phyloP scores from a whole-genome alignment of 306 rosid genomes.

The Lagenaria siceraria region DNA sequence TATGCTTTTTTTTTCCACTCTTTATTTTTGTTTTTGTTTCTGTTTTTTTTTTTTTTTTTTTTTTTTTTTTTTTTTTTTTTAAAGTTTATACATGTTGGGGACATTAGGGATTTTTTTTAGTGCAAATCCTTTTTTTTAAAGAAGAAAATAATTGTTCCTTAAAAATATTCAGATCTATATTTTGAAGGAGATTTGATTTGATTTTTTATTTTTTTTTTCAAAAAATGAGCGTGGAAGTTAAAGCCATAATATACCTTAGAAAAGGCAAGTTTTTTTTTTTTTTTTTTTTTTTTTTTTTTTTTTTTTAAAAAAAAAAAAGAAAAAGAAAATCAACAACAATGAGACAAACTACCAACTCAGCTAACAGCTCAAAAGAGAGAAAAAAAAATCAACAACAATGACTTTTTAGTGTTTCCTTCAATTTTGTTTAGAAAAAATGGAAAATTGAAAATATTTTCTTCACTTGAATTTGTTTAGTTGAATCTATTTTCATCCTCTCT shows the following conservation, averaged over 20 bases:
- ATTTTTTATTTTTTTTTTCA: too few species aligned
- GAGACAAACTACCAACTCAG: neutral
- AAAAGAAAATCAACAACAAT: neutral
- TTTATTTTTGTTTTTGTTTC: neutral
- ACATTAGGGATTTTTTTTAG: neutral
- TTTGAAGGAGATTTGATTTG: neutral
- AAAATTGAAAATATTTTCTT: too few species aligned
- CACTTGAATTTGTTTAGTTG: too few species aligned
- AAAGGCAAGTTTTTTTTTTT: neutral
- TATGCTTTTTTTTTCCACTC: neutral
- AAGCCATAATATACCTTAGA: neutral
- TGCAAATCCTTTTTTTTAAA: neutral
- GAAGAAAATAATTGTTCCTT: too few species aligned
- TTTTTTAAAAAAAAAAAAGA: too few species aligned
- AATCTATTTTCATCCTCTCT: too few species aligned
- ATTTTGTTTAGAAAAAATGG: too few species aligned
- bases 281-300: too few species aligned
- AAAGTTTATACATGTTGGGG: neutral
- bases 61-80: too few species aligned
- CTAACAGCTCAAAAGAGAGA: neutral
- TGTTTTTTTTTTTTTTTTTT: neutral
- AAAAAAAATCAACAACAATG: too few species aligned
- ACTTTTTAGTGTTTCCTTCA: too few species aligned
- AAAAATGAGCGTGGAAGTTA: neutral
- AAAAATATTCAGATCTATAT: neutral